Evolutionary conservation across 2,329 filamentous ascomycete genomes (phyloP).

Genomic region (Pseudofabraea citricarpa): DNA sequence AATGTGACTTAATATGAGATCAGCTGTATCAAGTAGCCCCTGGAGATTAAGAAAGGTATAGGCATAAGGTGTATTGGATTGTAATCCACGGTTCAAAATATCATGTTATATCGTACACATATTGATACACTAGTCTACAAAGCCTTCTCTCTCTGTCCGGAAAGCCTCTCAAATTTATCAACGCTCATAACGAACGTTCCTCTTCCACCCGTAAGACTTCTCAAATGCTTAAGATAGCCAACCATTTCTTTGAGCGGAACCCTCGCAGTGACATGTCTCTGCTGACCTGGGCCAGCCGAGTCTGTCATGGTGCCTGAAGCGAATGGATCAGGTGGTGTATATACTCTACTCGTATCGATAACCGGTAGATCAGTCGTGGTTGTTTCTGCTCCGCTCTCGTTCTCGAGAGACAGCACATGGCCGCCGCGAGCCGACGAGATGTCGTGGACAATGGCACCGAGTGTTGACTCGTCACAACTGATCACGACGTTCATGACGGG

Average conservation of each 20-base stretch:
- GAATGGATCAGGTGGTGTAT: slow-evolving; percentile 86
- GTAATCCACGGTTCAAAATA: too few relatives aligned
- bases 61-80: too few relatives aligned
- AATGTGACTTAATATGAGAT: too few relatives aligned
- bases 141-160: neutral
- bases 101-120: too few relatives aligned
- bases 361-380: slow-evolving; percentile 14
- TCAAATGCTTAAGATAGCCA: slow-evolving; percentile 82
- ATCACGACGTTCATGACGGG: slow-evolving; percentile 91
- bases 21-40: too few relatives aligned
- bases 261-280: slow-evolving; percentile 69
- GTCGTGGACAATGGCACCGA: slow-evolving; percentile 80
- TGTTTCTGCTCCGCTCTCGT: slow-evolving; percentile 18
- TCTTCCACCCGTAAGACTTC: slow-evolving; percentile 83
- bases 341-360: slow-evolving; percentile 73
- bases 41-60: too few relatives aligned
- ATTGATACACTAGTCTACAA: too few relatives aligned
- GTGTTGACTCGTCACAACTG: slow-evolving; percentile 73
- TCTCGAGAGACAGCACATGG: slow-evolving; percentile 65
- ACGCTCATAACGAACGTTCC: slow-evolving; percentile 70
- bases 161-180: neutral
- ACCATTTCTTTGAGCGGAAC: slow-evolving; percentile 97
- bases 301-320: slow-evolving; percentile 40
- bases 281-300: slow-evolving; percentile 42
- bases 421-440: slow-evolving; percentile 70